Conservation (phyloP, 495 filamentous ascomycete species). For the Penicillium pancosmium region DNA sequence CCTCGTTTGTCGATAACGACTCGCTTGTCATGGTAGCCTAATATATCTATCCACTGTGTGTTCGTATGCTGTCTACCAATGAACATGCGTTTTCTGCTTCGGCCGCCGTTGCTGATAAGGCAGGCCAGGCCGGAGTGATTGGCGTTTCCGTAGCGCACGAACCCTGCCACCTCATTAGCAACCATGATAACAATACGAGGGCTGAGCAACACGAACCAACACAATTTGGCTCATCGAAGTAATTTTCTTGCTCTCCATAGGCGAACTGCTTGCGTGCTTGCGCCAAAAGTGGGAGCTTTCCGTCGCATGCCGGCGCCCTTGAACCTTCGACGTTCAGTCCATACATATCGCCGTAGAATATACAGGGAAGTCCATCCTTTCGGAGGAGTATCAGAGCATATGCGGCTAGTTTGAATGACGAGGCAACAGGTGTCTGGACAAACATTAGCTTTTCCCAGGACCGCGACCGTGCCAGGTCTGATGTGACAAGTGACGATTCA, state of each 20-base stretch:
- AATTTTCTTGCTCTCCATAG: constrained; percentile 69
- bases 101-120: constrained; percentile 58
- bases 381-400: constrained; percentile 70
- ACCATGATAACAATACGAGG: constrained; percentile 3
- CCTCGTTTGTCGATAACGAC: constrained; percentile 59
- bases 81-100: constrained; percentile 58
- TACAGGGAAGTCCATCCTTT: constrained; percentile 64
- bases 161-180: constrained; percentile 38
- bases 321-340: constrained; percentile 59
- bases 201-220: constrained; percentile 48
- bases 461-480: not conserved
- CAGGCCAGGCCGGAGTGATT: constrained; percentile 58
- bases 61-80: constrained; percentile 59
- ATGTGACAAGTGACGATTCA: constrained; percentile 1
- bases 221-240: constrained; percentile 67
- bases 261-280: constrained; percentile 69
- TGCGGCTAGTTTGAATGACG: constrained; percentile 61
- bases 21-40: constrained; percentile 47
- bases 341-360: constrained; percentile 78
- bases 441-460: constrained; percentile 11
- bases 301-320: constrained; percentile 60
- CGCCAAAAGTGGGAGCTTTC: constrained; percentile 60
- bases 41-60: constrained; percentile 64
- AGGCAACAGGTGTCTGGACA: constrained; percentile 48
- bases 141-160: constrained; percentile 63